These are phyloP conservation scores for Thalassiosira delicatula DNA, from an alignment of 352 stramenopile species.

Conservation along the genomic window DNA sequence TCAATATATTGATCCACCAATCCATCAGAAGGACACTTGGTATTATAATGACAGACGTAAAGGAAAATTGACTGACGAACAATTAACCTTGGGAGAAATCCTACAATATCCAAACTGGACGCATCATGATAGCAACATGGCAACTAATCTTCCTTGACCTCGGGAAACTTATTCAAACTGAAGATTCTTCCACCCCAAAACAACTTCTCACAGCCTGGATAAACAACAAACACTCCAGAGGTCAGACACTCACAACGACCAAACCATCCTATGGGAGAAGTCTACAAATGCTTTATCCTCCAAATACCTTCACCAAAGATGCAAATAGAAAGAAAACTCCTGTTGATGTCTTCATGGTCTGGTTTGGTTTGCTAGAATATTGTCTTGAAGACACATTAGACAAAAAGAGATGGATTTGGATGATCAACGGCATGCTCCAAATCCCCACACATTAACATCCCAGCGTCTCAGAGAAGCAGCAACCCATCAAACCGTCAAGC, in stretches of 20 bases:
- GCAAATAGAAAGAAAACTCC: neutral
- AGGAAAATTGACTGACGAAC: conserved; percentile 36
- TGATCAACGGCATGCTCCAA: neutral
- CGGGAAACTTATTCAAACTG: conserved; percentile 20
- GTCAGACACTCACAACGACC: conserved; percentile 1
- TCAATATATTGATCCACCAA: conserved; percentile 35
- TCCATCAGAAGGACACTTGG: conserved; percentile 33
- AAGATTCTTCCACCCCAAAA: conserved; percentile 7
- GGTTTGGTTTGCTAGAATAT: neutral
- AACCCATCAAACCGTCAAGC: neutral
- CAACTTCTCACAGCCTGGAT: conserved; percentile 9
- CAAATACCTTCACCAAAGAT: neutral
- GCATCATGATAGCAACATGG: conserved; percentile 5
- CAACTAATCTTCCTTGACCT: conserved; percentile 43
- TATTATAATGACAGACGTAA: conserved; percentile 38
- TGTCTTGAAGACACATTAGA: neutral
- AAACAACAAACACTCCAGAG: neutral
- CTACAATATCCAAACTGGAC: conserved; percentile 24
- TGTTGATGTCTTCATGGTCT: neutral
- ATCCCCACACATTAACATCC: neutral
- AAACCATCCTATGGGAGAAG: neutral
- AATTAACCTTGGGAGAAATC: conserved; percentile 24
- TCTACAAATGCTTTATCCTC: neutral
- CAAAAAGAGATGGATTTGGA: neutral
- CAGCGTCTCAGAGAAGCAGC: too few relatives aligned